phyloP scores from a whole-genome alignment of 2,329 filamentous ascomycete genomes.

The Grosmannia serpens region DNA sequence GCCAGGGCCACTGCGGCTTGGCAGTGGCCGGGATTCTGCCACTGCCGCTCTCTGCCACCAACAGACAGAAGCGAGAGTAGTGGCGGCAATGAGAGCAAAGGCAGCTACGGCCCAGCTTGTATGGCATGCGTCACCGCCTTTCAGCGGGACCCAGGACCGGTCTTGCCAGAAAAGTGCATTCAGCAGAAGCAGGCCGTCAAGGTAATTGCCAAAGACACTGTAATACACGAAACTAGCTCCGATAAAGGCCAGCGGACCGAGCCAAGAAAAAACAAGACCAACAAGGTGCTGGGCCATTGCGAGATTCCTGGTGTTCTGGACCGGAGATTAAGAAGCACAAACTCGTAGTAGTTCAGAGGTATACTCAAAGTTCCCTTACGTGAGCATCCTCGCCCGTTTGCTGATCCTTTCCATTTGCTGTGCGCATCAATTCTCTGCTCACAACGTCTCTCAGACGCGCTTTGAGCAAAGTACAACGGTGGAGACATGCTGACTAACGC shows the following conservation, averaged over 20 bases:
- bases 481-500: too few relatives aligned
- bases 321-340: too few relatives aligned
- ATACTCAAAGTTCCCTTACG: too few relatives aligned
- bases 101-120: not conserved
- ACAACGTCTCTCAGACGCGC: too few relatives aligned
- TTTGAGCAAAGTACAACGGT: too few relatives aligned
- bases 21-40: not conserved
- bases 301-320: too few relatives aligned
- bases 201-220: not conserved
- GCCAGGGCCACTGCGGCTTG: constrained; percentile 16
- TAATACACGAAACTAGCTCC: not conserved
- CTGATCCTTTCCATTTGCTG: too few relatives aligned
- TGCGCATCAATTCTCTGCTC: too few relatives aligned
- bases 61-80: not conserved
- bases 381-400: too few relatives aligned
- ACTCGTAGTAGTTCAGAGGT: not conserved
- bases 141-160: not conserved
- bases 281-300: not conserved
- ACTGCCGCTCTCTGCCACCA: not conserved
- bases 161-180: not conserved
- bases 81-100: not conserved
- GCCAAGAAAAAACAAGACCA: not conserved
- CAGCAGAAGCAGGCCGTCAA: not conserved
- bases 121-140: not conserved
- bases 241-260: not conserved